Percentiles rank a stretch among this genome's conserved stretches.
Conservation (phyloP, 192 early-diverging fungal species). For the Coemansia sp. region DNA sequence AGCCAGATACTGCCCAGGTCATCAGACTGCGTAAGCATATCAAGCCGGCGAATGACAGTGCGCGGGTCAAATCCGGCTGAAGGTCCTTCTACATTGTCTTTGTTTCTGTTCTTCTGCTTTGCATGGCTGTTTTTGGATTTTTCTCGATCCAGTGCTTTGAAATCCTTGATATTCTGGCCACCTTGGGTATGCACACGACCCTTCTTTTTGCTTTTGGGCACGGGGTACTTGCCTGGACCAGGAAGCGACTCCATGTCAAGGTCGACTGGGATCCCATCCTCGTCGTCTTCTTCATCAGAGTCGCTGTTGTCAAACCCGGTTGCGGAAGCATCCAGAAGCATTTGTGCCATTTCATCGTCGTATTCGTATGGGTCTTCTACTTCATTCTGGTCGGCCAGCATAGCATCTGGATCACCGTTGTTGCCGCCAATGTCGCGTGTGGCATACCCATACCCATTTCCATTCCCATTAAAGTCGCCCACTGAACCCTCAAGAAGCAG, state of each 20-base stretch:
- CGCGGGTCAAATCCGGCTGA: slow-evolving; percentile 38
- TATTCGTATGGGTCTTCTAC: slow-evolving; percentile 30
- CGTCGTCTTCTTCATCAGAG: slow-evolving; percentile 23
- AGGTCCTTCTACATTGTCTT: slow-evolving; percentile 7
- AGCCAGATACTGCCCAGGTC: slow-evolving; percentile 49
- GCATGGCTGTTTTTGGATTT: slow-evolving; percentile 17
- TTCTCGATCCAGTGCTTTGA: slow-evolving; percentile 17
- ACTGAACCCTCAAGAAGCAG: slow-evolving; percentile 8
- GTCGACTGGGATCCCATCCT: slow-evolving; percentile 32
- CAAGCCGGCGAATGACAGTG: slow-evolving; percentile 32
- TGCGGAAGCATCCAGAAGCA: slow-evolving; percentile 10
- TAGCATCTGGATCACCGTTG: slow-evolving; percentile 5
- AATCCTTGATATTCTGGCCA: slow-evolving; percentile 11
- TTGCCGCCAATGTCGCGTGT: slow-evolving; percentile 31
- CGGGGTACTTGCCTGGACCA: background rate
- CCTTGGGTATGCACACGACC: slow-evolving; percentile 1
- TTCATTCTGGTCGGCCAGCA: slow-evolving; percentile 10
- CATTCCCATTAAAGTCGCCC: background rate
- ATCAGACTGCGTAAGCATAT: slow-evolving; percentile 21
- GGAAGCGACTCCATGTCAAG: slow-evolving; percentile 27
- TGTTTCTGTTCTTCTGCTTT: slow-evolving; percentile 9
- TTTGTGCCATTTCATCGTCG: slow-evolving; percentile 18
- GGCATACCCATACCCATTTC: background rate
- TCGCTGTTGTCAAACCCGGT: background rate
- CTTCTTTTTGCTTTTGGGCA: slow-evolving; percentile 6